Percentiles rank a stretch among this genome's conserved stretches.
Conservation (phyloP, 2,329 filamentous ascomycete species). For the Thelonectria rubi region DNA sequence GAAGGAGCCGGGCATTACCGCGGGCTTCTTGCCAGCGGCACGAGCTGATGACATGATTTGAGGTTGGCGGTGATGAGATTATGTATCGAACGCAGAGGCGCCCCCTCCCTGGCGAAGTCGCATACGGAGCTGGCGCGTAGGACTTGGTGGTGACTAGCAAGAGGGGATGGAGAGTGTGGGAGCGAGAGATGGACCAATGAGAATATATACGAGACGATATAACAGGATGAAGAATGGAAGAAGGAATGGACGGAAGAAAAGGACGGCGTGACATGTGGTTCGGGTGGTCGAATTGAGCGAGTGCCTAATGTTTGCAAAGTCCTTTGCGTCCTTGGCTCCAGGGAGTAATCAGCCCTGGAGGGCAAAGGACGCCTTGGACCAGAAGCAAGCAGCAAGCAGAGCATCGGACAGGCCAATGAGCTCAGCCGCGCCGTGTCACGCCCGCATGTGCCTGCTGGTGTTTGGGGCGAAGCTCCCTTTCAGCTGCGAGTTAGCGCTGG, state of each 20-base stretch:
- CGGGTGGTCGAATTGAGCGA: background rate
- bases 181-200: background rate
- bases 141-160: background rate
- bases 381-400: background rate
- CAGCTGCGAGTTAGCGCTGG: slow-evolving; percentile 9
- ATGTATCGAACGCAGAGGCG: slow-evolving; percentile 2
- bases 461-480: slow-evolving; percentile 32
- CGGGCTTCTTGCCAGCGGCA: slow-evolving; percentile 26
- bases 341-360: background rate
- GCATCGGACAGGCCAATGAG: slow-evolving; percentile 31
- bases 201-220: background rate
- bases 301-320: background rate
- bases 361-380: slow-evolving; percentile 20
- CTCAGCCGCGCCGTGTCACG: slow-evolving; percentile 32
- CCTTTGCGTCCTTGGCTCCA: background rate
- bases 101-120: background rate
- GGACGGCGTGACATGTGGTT: slow-evolving; percentile 1
- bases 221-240: background rate
- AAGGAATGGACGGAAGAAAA: background rate
- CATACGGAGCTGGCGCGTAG: background rate
- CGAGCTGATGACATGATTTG: slow-evolving; percentile 11
- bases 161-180: background rate
- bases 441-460: slow-evolving; percentile 32
- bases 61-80: background rate
- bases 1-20: slow-evolving; percentile 44